Percentiles rank a stretch among this genome's conserved stretches.
Conservation (phyloP, 2,329 filamentous ascomycete genomes). For the Bisporella sp. region DNA sequence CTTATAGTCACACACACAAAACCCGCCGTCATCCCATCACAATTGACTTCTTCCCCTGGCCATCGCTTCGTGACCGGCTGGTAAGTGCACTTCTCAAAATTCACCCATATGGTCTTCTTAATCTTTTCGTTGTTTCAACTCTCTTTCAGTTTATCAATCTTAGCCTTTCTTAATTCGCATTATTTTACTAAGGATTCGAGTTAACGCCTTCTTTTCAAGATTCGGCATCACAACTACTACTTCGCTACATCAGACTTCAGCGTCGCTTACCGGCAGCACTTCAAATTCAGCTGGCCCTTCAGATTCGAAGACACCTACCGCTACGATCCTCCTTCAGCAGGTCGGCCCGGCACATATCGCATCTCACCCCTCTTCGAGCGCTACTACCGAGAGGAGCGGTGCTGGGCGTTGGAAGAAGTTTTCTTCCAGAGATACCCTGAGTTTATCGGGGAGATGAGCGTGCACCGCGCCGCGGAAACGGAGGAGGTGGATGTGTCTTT, state of each 20-base stretch:
- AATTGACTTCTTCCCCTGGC: conserved; percentile 15
- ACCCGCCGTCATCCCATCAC: conserved; percentile 11
- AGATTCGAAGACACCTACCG: conserved; percentile 10
- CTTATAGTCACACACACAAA: conserved; percentile 7
- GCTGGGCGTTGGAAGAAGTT: conserved; percentile 9
- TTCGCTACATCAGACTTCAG: conserved; percentile 9
- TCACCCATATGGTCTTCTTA: too few species aligned
- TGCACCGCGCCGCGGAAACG: not conserved
- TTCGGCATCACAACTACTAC: conserved; percentile 7
- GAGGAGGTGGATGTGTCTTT: too few species aligned
- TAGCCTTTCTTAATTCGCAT: too few species aligned
- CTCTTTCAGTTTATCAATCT: too few species aligned
- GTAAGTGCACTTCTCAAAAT: not conserved
- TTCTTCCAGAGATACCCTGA: conserved; percentile 15
- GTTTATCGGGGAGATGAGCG: conserved; percentile 6
- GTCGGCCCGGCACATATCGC: not conserved
- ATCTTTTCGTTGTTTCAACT: too few species aligned
- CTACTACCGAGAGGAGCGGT: conserved; percentile 9
- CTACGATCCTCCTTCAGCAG: conserved; percentile 2
- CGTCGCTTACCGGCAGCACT: conserved; percentile 9
- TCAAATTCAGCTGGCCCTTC: conserved; percentile 14
- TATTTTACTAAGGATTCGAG: too few species aligned
- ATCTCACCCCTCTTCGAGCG: conserved; percentile 11
- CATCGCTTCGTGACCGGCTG: conserved; percentile 12
- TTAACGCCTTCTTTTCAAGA: too few species aligned